These are phyloP conservation scores for Odontarrhena argentea DNA, from an alignment of 345 rosid species.

Conservation along the genomic window DNA sequence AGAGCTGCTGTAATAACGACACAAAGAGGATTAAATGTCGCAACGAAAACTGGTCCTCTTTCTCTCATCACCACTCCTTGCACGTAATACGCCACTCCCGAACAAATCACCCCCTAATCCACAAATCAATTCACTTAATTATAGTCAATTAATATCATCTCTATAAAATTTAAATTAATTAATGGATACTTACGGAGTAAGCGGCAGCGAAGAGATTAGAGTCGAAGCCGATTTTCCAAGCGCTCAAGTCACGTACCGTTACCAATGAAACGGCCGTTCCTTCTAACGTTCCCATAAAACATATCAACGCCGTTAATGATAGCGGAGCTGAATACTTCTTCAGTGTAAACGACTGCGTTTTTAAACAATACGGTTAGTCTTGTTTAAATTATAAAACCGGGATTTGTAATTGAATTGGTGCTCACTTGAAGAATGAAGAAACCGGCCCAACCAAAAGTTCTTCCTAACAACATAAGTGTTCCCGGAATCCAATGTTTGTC, in stretches of 20 bases:
- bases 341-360: slow-evolving; percentile 74
- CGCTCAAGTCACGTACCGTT: slow-evolving; percentile 71
- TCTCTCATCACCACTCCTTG: slow-evolving; percentile 75
- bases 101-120: slow-evolving; percentile 82
- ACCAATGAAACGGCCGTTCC: slow-evolving; percentile 59
- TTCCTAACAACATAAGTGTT: slow-evolving; percentile 63
- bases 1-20: slow-evolving; percentile 81
- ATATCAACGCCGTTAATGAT: slow-evolving; percentile 73
- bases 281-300: slow-evolving; percentile 81
- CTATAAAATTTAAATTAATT: not conserved
- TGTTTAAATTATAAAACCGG: slow-evolving; percentile 25
- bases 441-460: slow-evolving; percentile 73
- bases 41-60: slow-evolving; percentile 84
- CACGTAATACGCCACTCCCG: slow-evolving; percentile 81
- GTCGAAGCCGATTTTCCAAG: slow-evolving; percentile 82
- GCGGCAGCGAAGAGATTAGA: slow-evolving; percentile 72
- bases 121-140: slow-evolving; percentile 1
- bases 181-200: slow-evolving; percentile 62
- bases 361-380: slow-evolving; percentile 9
- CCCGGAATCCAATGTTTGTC: slow-evolving; percentile 71
- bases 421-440: slow-evolving; percentile 87
- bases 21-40: slow-evolving; percentile 87
- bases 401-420: slow-evolving; percentile 1
- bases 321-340: slow-evolving; percentile 84
- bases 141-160: not conserved